phyloP scores from a whole-genome alignment of 192 early-diverging fungal species.

The Coemansia nantahalensis region DNA sequence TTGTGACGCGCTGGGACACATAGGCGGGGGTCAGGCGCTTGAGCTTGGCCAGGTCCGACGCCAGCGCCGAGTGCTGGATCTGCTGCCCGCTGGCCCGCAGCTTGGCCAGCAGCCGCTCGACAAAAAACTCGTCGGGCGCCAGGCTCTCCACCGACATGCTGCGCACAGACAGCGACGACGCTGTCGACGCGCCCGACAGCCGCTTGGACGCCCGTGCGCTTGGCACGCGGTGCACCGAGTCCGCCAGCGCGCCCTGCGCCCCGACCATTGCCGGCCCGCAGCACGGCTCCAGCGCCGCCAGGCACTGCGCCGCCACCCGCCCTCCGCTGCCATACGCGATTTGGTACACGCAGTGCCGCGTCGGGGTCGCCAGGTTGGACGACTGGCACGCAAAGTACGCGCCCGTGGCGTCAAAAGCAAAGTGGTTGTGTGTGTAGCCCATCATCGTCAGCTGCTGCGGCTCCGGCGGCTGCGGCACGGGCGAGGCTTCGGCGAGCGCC shows the following conservation, averaged over 20 bases:
- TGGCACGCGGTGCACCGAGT: background rate
- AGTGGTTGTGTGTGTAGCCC: slow-evolving; percentile 17
- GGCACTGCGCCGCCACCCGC: background rate
- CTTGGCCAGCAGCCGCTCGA: slow-evolving; percentile 11
- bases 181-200: background rate
- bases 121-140: slow-evolving; percentile 15
- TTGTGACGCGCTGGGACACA: slow-evolving; percentile 15
- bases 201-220: background rate
- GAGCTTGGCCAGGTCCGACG: slow-evolving; percentile 7
- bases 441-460: slow-evolving; percentile 8
- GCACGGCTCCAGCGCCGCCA: slow-evolving; percentile 2
- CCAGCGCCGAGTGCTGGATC: slow-evolving; percentile 4
- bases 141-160: slow-evolving; percentile 9
- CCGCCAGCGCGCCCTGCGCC: background rate
- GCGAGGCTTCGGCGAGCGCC: background rate
- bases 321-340: background rate
- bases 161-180: slow-evolving; percentile 2
- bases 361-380: slow-evolving; percentile 14
- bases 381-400: slow-evolving; percentile 20
- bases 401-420: slow-evolving; percentile 12
- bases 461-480: background rate
- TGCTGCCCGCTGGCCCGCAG: slow-evolving; percentile 9
- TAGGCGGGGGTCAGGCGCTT: slow-evolving; percentile 18
- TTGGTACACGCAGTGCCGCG: slow-evolving; percentile 13
- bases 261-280: background rate